These are phyloP conservation scores for Nannizzia gypsea DNA, from an alignment of 2,329 filamentous ascomycete species.

Conservation along the genomic window DNA sequence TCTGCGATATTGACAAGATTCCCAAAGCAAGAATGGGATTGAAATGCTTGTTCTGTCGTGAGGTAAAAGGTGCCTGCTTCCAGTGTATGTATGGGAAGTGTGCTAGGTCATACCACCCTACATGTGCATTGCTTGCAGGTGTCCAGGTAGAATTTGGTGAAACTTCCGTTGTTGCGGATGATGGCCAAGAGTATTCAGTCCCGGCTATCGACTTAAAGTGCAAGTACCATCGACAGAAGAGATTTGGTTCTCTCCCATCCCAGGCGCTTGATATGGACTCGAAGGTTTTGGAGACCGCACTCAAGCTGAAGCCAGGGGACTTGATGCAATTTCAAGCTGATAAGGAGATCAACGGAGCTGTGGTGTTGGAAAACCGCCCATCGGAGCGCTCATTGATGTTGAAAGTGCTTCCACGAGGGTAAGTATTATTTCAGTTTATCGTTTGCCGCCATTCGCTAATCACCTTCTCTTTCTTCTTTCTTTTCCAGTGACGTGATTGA, in stretches of 20 bases:
- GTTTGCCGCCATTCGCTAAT: slow-evolving; percentile 23
- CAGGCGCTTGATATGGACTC: slow-evolving; percentile 59
- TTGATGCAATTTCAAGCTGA: slow-evolving; percentile 75
- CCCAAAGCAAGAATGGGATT: slow-evolving; percentile 78
- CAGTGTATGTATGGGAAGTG: slow-evolving; percentile 95
- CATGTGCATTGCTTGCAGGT: slow-evolving; percentile 82
- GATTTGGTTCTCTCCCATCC: slow-evolving; percentile 61
- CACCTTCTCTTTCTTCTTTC: background rate
- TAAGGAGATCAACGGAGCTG: slow-evolving; percentile 82
- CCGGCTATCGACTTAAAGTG: slow-evolving; percentile 89
- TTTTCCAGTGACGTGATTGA: slow-evolving; percentile 39
- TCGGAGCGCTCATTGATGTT: slow-evolving; percentile 66
- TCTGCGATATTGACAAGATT: slow-evolving; percentile 69
- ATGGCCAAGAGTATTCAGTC: slow-evolving; percentile 84
- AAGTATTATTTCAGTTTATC: slow-evolving; percentile 29
- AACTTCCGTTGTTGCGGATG: slow-evolving; percentile 75
- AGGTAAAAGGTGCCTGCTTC: slow-evolving; percentile 90
- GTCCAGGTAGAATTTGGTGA: slow-evolving; percentile 82
- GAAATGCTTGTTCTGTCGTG: slow-evolving; percentile 89
- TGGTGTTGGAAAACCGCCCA: slow-evolving; percentile 69
- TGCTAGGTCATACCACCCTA: slow-evolving; percentile 83
- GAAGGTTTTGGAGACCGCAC: slow-evolving; percentile 56
- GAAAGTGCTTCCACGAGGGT: slow-evolving; percentile 76
- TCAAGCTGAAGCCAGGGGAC: slow-evolving; percentile 56
- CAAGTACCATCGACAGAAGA: slow-evolving; percentile 82